Evolutionary conservation across 2,329 filamentous ascomycete species (phyloP).

Genomic region (Blumeria hordei): DNA sequence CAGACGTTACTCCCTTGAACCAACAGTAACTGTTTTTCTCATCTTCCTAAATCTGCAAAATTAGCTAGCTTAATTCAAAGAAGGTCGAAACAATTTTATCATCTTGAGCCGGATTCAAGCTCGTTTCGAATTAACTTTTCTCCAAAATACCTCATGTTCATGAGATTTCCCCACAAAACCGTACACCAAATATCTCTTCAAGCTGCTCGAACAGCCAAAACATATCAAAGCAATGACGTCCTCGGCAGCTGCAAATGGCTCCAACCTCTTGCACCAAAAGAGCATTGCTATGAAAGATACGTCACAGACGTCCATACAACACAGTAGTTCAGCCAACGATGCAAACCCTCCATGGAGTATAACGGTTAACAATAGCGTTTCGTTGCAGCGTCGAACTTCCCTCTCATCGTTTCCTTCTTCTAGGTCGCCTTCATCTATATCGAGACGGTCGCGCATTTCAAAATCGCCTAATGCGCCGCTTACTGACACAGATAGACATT

Average conservation of each 20-base stretch:
- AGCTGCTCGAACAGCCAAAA: too few relatives aligned
- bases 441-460: constrained; percentile 24
- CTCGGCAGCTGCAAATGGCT: neutral
- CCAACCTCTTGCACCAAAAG: neutral
- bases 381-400: constrained; percentile 24
- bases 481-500: constrained; percentile 28
- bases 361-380: constrained; percentile 13
- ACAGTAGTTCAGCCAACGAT: neutral
- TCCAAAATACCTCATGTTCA: too few relatives aligned
- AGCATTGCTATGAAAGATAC: neutral
- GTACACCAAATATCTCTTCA: too few relatives aligned
- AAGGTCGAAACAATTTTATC: too few relatives aligned
- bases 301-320: neutral
- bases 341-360: neutral
- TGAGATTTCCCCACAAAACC: too few relatives aligned
- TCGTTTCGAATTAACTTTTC: too few relatives aligned
- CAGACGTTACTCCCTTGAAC: too few relatives aligned
- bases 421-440: constrained; percentile 32
- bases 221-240: neutral
- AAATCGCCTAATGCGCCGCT: constrained; percentile 26
- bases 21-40: too few relatives aligned
- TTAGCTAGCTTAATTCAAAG: too few relatives aligned
- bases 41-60: too few relatives aligned
- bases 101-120: too few relatives aligned
- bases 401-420: constrained; percentile 37